phyloP scores from a whole-genome alignment of 768 basidiomycete genomes.

The Gymnopilus dilepis region DNA sequence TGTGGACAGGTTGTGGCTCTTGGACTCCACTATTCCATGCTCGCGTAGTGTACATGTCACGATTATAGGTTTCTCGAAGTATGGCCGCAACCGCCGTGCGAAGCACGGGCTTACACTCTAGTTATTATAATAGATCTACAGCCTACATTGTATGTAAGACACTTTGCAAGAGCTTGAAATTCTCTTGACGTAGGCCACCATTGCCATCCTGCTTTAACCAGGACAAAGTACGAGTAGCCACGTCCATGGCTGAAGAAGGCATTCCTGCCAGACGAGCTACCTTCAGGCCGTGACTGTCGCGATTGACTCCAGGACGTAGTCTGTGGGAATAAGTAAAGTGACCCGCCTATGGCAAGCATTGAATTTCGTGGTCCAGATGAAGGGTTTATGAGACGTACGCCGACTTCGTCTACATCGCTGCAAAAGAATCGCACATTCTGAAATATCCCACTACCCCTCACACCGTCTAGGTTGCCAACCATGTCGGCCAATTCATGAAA shows the following conservation, averaged over 20 bases:
- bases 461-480: slow-evolving; percentile 62
- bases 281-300: slow-evolving; percentile 89
- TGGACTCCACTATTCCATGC: too few relatives aligned
- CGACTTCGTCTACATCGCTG: slow-evolving; percentile 82
- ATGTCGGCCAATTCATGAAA: slow-evolving; percentile 93
- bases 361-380: neutral
- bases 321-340: slow-evolving; percentile 87
- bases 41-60: too few relatives aligned
- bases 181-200: slow-evolving; percentile 14
- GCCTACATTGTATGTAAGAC: slow-evolving; percentile 7
- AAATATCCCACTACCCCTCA: slow-evolving; percentile 54
- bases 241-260: slow-evolving; percentile 61
- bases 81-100: too few relatives aligned
- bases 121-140: too few relatives aligned
- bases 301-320: slow-evolving; percentile 82
- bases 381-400: slow-evolving; percentile 49
- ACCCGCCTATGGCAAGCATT: slow-evolving; percentile 54
- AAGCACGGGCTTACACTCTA: too few relatives aligned
- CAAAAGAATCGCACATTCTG: slow-evolving; percentile 82
- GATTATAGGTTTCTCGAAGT: too few relatives aligned
- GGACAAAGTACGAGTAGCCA: slow-evolving; percentile 62
- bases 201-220: slow-evolving; percentile 35
- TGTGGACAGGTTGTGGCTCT: too few relatives aligned
- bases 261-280: slow-evolving; percentile 89
- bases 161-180: slow-evolving; percentile 21